Evolutionary conservation across 1,139 yeast genomes (phyloP).

Genomic region (Debaryomycetaceae sp.): DNA sequence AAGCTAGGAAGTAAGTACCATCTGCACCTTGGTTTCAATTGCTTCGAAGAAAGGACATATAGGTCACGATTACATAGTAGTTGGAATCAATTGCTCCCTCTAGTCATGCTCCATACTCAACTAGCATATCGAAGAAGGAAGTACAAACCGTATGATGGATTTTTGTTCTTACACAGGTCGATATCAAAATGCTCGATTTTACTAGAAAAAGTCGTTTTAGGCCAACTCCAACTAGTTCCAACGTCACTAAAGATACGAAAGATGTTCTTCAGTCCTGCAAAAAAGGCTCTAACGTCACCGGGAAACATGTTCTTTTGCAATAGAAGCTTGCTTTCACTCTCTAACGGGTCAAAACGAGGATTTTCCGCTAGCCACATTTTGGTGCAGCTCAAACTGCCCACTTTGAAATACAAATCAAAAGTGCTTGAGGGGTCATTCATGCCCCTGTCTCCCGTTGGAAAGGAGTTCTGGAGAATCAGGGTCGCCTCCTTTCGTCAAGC

Average conservation of each 20-base stretch:
- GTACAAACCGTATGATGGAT: neutral
- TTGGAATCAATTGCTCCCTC: too few relatives aligned
- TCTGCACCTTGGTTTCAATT: too few relatives aligned
- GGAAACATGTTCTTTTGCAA: slow-evolving; percentile 10
- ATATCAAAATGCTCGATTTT: neutral
- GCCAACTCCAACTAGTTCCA: neutral
- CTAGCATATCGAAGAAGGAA: too few relatives aligned
- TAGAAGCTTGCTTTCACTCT: slow-evolving; percentile 6
- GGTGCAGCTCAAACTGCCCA: neutral
- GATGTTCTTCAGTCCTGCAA: slow-evolving; percentile 1
- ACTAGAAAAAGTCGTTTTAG: neutral
- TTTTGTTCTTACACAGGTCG: neutral
- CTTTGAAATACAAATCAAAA: neutral
- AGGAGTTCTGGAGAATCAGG: neutral
- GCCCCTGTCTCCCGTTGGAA: neutral
- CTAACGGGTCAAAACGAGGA: neutral
- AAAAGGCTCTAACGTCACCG: neutral
- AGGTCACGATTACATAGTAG: too few relatives aligned
- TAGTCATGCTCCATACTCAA: too few relatives aligned
- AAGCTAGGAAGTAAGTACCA: too few relatives aligned
- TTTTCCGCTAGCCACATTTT: neutral
- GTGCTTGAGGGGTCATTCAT: neutral
- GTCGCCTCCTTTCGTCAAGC: neutral
- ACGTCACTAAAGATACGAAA: neutral
- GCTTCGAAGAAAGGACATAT: too few relatives aligned